Percentiles rank a stretch among this genome's conserved stretches.
Evolutionary conservation across 805 yeast species (phyloP).

Genomic region (Vanderwaltozyma polyspora): DNA sequence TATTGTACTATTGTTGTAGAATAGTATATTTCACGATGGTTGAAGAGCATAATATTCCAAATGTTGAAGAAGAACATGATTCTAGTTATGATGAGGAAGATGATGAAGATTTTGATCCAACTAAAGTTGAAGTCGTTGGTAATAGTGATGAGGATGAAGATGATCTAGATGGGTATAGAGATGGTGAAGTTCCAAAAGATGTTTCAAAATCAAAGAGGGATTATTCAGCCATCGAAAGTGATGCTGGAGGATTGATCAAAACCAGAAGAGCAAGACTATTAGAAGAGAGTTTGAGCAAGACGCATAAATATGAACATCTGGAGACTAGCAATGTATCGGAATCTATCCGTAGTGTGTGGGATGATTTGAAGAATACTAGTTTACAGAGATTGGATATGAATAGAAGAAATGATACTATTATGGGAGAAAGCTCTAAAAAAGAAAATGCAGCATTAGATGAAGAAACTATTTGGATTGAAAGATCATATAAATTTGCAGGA

Average conservation of each 20-base stretch:
- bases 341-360: conserved; percentile 46
- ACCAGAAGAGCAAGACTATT: conserved; percentile 53
- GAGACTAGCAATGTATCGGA: conserved; percentile 23
- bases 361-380: conserved; percentile 34
- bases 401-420: conserved; percentile 1
- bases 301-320: conserved; percentile 23
- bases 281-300: conserved; percentile 28
- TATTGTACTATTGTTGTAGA: neutral
- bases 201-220: conserved; percentile 27
- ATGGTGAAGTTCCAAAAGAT: conserved; percentile 23
- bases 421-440: conserved; percentile 4
- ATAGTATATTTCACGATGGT: neutral
- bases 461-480: conserved; percentile 56
- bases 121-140: conserved; percentile 7
- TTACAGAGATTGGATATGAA: conserved; percentile 13
- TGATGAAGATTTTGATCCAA: conserved; percentile 31
- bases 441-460: conserved; percentile 15
- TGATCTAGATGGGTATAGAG: conserved; percentile 25
- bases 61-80: no score
- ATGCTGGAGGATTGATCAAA: conserved; percentile 52
- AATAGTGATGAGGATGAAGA: conserved; percentile 25
- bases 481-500: conserved; percentile 86
- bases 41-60: neutral
- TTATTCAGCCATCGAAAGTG: conserved; percentile 45
- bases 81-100: conserved; percentile 29